Conservation (phyloP, 257 asterid genomes). For the Fraxinus cuspidata region DNA sequence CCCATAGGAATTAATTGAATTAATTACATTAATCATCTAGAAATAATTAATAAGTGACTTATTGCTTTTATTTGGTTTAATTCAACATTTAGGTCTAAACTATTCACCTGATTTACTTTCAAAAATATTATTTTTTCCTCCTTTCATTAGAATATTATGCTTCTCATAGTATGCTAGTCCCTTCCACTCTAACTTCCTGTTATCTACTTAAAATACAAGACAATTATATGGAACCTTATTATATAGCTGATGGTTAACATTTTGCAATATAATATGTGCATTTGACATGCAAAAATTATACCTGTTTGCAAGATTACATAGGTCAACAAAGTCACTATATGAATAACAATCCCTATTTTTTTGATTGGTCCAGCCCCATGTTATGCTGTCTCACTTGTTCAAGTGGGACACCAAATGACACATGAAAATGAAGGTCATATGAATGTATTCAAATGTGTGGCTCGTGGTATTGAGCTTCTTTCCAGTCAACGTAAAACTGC, state of each 20-base stretch:
- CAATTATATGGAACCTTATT: not conserved
- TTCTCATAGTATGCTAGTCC: slow-evolving; percentile 3
- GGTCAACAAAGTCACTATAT: not conserved
- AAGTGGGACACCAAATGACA: not conserved
- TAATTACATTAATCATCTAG: too few relatives aligned
- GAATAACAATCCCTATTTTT: not conserved
- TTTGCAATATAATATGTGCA: not conserved
- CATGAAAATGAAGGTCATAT: not conserved
- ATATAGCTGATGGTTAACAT: not conserved
- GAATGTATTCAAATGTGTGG: not conserved
- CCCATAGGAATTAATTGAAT: too few relatives aligned
- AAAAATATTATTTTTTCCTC: too few relatives aligned
- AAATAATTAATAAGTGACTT: too few relatives aligned
- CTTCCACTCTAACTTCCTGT: not conserved
- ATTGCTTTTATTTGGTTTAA: too few relatives aligned
- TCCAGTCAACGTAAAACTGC: not conserved
- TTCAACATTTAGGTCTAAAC: too few relatives aligned
- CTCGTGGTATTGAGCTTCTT: not conserved
- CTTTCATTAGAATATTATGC: slow-evolving; percentile 1
- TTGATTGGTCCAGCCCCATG: not conserved
- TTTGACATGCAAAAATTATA: not conserved
- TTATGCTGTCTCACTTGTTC: not conserved
- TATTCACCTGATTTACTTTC: too few relatives aligned
- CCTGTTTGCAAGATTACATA: not conserved
- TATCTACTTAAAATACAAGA: not conserved